A percentile compares a stretch with the other conserved stretches of the same genome.
Evolutionary conservation across 2,329 filamentous ascomycete species (phyloP).

Genomic region (Proliferodiscus dingleyae): DNA sequence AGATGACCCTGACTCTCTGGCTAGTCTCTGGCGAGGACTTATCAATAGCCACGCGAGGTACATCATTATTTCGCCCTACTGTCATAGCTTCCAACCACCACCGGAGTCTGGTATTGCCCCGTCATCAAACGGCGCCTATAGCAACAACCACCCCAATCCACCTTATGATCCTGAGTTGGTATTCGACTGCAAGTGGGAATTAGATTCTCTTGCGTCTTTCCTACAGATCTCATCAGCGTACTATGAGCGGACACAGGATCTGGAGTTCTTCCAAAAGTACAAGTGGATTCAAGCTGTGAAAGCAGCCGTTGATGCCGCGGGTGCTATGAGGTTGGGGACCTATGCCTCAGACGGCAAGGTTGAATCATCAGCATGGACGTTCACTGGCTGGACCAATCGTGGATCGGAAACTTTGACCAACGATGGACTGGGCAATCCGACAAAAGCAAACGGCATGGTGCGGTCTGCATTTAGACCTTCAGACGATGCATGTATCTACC

Average conservation of each 20-base stretch:
- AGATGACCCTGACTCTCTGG: constrained; percentile 51
- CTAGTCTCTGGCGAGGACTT: constrained; percentile 62
- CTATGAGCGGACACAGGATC: constrained; percentile 65
- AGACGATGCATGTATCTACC: constrained; percentile 77
- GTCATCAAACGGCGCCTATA: constrained; percentile 53
- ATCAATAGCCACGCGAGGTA: constrained; percentile 69
- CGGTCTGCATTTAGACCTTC: constrained; percentile 86
- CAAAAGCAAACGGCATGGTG: constrained; percentile 71
- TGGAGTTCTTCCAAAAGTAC: constrained; percentile 65
- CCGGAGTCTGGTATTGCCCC: constrained; percentile 63
- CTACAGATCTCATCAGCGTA: constrained; percentile 77
- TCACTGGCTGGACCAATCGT: constrained; percentile 66
- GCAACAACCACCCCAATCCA: constrained; percentile 61
- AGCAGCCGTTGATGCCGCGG: constrained; percentile 62
- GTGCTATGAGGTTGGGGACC: constrained; percentile 68
- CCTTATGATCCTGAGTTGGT: constrained; percentile 64
- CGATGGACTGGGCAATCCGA: constrained; percentile 71
- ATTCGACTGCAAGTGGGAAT: constrained; percentile 95
- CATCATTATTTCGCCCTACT: constrained; percentile 70
- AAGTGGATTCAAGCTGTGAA: constrained; percentile 70
- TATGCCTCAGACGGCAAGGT: constrained; percentile 58
- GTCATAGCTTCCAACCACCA: constrained; percentile 86
- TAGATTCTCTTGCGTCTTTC: constrained; percentile 86
- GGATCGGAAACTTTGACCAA: constrained; percentile 81
- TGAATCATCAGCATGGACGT: constrained; percentile 62